Evolutionary conservation across 1,139 yeast species (phyloP), one percentile per base, ranked within the genome.

Genomic region (Blastobotrys aristatus): DNA sequence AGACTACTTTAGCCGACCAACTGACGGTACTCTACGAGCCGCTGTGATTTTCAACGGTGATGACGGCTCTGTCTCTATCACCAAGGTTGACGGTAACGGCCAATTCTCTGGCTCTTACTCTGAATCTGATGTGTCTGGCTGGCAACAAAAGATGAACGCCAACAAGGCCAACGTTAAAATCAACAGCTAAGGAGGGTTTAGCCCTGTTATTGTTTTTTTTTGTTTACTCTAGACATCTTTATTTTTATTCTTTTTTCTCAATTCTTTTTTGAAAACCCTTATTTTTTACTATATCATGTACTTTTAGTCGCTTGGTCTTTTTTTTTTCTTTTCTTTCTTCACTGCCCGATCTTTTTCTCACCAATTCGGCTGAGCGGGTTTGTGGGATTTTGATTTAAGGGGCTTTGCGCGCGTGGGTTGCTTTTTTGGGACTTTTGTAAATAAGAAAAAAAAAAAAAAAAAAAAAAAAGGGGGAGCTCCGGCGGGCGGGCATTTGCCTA

Each of bases 1-100:
- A 58, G 95, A 89, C 70, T 89, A 82, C 77, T 87, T 92, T 66
- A 63, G 69, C 22, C 86, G 98, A 76, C 97, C 97, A 62, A 77
- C 84, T 43, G 64, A 72, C 53, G 76, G 80, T 18, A 74, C 95
- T 46, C 73, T 90, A 75, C 88, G 85, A 73, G 97, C 95, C 59
- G 97, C 96, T 55, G 96, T 80, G 54, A 72, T 90, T 59, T 90
- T 92, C 70, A 76, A 80, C 58, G 70, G 50, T 16, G 43, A 18
- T 20, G 6, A 26, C 26, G 41, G 37, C 22, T n/a, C 24, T 13
- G 31, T 49, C 26, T 14, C 40, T 14, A 46, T 49, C 27, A 22
- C 52, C 40, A 35, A 49, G 48, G 43, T 49, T 18, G 40, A 38
- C 26, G 52, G 49, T 33, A 17, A 36, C 16, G 49, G 44, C 31